Evolutionary conservation across 2,329 filamentous ascomycete genomes (phyloP).

Genomic region (Fusarium camptoceras): DNA sequence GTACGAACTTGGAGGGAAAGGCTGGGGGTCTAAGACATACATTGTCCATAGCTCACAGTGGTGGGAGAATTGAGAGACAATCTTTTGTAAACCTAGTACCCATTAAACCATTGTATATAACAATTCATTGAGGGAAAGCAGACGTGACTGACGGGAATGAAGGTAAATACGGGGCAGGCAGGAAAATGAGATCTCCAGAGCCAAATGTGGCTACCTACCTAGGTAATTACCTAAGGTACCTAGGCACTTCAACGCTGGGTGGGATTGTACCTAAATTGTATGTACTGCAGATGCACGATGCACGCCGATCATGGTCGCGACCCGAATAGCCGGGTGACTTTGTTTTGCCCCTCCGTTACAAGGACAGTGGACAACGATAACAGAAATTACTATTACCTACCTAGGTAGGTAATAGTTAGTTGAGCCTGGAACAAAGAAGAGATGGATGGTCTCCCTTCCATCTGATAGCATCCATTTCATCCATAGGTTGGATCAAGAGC

Average conservation of each 20-base stretch:
- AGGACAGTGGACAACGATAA: not conserved
- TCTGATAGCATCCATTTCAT: not conserved
- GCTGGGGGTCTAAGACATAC: slow-evolving; percentile 17
- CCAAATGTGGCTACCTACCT: slow-evolving; percentile 27
- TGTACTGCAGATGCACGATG: no score
- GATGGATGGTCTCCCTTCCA: slow-evolving; percentile 20
- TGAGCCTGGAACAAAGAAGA: slow-evolving; percentile 11
- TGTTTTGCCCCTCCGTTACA: slow-evolving; percentile 2
- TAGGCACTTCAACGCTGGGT: not conserved
- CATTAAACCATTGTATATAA: not conserved
- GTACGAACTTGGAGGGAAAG: slow-evolving; percentile 18
- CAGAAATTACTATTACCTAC: slow-evolving; percentile 5
- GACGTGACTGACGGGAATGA: slow-evolving; percentile 10
- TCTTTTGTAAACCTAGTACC: not conserved
- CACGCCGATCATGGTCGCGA: slow-evolving; percentile 24
- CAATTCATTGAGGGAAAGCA: not conserved
- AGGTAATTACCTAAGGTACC: not conserved
- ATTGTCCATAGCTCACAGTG: slow-evolving; percentile 3
- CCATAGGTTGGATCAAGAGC: not conserved
- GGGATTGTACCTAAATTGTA: not conserved
- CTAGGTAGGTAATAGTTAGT: no score
- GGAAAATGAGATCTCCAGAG: slow-evolving; percentile 39
- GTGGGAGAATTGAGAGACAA: not conserved
- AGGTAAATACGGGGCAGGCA: slow-evolving; percentile 18
- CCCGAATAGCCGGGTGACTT: slow-evolving; percentile 23